These are phyloP conservation scores for Arthrobotrys sphaeroides DNA, from an alignment of 2,329 filamentous ascomycete species.

Conservation along the genomic window DNA sequence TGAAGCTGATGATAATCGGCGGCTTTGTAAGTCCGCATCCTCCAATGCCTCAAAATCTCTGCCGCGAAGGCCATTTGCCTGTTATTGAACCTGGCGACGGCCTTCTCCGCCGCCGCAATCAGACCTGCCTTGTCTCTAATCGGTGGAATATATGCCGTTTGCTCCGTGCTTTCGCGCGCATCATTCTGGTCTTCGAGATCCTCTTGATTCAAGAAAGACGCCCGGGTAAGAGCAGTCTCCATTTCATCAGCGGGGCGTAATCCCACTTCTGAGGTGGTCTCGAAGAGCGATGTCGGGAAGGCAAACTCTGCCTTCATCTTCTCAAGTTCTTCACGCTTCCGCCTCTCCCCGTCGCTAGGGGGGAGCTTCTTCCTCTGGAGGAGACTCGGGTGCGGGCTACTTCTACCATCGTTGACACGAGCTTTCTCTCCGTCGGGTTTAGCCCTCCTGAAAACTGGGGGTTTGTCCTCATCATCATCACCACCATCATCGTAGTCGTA, in stretches of 20 bases:
- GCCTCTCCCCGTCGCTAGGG: conserved; percentile 36
- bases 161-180: conserved; percentile 19
- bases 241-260: conserved; percentile 32
- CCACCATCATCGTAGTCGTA: not conserved
- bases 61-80: conserved; percentile 23
- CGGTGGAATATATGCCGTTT: conserved; percentile 44
- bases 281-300: conserved; percentile 46
- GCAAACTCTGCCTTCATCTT: conserved; percentile 52
- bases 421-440: conserved; percentile 11
- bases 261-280: conserved; percentile 27
- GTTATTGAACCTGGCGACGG: conserved; percentile 33
- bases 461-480: not conserved
- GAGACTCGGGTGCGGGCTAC: conserved; percentile 35
- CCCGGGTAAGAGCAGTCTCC: conserved; percentile 34
- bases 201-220: conserved; percentile 45
- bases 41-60: conserved; percentile 41
- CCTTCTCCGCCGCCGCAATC: conserved; percentile 44
- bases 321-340: conserved; percentile 39
- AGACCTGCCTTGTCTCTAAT: conserved; percentile 39
- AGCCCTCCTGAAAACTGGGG: not conserved
- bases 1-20: conserved; percentile 46
- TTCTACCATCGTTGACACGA: conserved; percentile 41
- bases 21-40: conserved; percentile 22
- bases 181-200: conserved; percentile 51
- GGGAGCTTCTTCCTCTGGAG: conserved; percentile 40